phyloP scores from a whole-genome alignment of 139 green algal species.

The Volvox reticuliferus region DNA sequence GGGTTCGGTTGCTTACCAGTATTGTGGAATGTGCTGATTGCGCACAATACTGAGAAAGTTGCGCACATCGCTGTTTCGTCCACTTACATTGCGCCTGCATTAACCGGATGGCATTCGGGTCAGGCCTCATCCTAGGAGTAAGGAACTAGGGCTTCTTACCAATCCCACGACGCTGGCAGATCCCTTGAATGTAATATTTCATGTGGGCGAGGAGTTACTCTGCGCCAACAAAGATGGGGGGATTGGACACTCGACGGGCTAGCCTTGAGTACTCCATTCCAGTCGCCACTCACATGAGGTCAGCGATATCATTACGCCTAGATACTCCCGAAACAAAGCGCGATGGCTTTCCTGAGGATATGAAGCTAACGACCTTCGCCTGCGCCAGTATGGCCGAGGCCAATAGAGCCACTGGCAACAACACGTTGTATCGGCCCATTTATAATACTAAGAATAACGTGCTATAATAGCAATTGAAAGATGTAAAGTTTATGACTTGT shows the following conservation, averaged over 20 bases:
- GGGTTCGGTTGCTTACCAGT: conserved; percentile 28
- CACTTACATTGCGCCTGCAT: conserved; percentile 12
- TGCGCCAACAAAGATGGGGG: conserved; percentile 13
- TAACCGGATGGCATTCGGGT: neutral
- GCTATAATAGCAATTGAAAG: neutral
- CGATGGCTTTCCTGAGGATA: neutral
- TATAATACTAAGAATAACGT: neutral
- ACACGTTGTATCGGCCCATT: neutral
- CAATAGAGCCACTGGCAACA: neutral
- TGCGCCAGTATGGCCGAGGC: neutral
- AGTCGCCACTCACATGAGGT: conserved; percentile 26
- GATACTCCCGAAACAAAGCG: neutral
- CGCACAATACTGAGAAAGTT: conserved; percentile 75
- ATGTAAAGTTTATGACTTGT: neutral
- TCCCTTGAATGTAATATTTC: conserved; percentile 33
- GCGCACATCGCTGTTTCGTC: conserved; percentile 67
- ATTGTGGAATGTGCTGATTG: conserved; percentile 49
- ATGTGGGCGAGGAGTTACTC: conserved; percentile 33
- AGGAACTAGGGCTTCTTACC: conserved; percentile 51
- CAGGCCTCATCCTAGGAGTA: neutral
- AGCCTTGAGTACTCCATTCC: no score
- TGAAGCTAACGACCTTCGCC: neutral
- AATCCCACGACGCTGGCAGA: conserved; percentile 67
- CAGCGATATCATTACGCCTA: neutral
- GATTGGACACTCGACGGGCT: no score